Evolutionary conservation across 2,329 filamentous ascomycete species (phyloP).

Genomic region (Aspergillus flavus): DNA sequence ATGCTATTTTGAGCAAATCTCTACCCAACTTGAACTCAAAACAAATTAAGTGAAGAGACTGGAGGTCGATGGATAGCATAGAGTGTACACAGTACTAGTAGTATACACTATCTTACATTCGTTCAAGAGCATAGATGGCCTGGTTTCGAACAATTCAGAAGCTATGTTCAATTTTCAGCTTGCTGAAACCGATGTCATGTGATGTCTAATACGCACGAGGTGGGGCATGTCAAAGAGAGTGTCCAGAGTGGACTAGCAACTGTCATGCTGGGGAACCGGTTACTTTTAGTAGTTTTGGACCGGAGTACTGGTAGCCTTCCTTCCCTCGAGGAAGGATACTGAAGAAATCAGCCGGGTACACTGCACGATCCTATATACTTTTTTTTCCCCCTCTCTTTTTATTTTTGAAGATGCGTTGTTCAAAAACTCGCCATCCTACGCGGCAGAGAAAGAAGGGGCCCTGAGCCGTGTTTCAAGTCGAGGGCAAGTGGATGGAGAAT

Average conservation of each 20-base stretch:
- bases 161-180: neutral
- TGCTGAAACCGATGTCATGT: neutral
- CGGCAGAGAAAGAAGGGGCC: neutral
- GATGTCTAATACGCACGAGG: neutral
- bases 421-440: neutral
- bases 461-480: slow-evolving; percentile 3
- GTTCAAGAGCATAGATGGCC: neutral
- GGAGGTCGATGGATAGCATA: neutral
- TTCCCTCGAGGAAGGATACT: neutral
- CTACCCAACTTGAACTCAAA: neutral
- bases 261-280: no score
- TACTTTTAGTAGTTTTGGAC: neutral
- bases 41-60: neutral
- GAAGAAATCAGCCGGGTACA: neutral
- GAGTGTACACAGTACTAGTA: neutral
- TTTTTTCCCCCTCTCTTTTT: neutral
- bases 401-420: neutral
- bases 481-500: neutral
- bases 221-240: neutral
- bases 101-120: neutral
- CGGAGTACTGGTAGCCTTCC: neutral
- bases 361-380: neutral
- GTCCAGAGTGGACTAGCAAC: neutral
- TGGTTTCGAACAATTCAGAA: neutral
- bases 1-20: neutral